Conservation (phyloP, 805 yeast species). For the Ascoidea rubescens region DNA sequence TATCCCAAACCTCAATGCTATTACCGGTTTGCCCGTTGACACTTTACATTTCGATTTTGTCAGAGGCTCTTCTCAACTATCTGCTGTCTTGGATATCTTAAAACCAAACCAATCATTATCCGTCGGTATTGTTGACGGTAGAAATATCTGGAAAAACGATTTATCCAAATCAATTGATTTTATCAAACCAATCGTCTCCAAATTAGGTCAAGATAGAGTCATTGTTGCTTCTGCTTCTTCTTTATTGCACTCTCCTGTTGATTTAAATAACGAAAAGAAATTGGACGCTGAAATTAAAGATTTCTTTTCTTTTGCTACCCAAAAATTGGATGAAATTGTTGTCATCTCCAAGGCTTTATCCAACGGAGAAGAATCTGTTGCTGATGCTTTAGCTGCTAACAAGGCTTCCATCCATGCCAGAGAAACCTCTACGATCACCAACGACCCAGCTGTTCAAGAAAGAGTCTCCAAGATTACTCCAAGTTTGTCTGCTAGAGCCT, state of each 20-base stretch:
- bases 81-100: conserved; percentile 58
- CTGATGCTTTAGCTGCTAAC: conserved; percentile 70
- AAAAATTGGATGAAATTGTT: conserved; percentile 87
- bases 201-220: conserved; percentile 78
- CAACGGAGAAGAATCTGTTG: conserved; percentile 54
- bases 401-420: conserved; percentile 78
- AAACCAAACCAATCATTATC: conserved; percentile 67
- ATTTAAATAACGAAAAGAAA: conserved; percentile 83
- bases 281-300: conserved; percentile 84
- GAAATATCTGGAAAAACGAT: conserved; percentile 99
- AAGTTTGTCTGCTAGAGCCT: conserved; percentile 70
- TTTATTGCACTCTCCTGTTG: conserved; percentile 96
- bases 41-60: conserved; percentile 95
- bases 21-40: conserved; percentile 82
- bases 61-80: conserved; percentile 93
- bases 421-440: conserved; percentile 76
- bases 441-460: conserved; percentile 79
- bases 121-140: conserved; percentile 96
- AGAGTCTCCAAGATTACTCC: conserved; percentile 58
- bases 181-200: conserved; percentile 71
- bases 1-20: conserved; percentile 85
- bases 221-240: conserved; percentile 93
- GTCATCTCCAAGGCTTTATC: conserved; percentile 77
- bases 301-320: conserved; percentile 98
- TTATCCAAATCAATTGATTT: conserved; percentile 72